These are phyloP conservation scores for Trametes meyenii DNA, from an alignment of 768 basidiomycete genomes.

Conservation along the genomic window DNA sequence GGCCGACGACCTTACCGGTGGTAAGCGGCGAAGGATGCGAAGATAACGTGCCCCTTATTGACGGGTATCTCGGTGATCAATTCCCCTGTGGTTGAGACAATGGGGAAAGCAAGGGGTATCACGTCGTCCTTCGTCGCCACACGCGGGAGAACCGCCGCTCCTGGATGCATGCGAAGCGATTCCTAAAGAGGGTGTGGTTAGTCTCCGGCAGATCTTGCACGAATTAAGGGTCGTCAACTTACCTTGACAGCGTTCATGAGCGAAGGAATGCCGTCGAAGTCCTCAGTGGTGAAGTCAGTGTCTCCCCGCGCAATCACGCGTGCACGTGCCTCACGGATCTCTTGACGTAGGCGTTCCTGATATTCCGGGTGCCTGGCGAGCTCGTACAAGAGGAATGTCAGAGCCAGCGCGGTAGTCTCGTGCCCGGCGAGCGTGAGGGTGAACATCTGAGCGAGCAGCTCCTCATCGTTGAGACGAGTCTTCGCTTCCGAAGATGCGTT, in stretches of 20 bases:
- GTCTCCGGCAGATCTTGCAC: not conserved
- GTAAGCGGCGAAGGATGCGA: slow-evolving; percentile 3
- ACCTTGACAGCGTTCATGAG: slow-evolving; percentile 22
- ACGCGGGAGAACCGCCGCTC: slow-evolving; percentile 23
- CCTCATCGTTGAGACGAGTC: slow-evolving; percentile 13
- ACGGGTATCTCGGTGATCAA: slow-evolving; percentile 11
- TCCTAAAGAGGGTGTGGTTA: slow-evolving; percentile 12
- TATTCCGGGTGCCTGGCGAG: slow-evolving; percentile 16
- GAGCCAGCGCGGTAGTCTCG: slow-evolving; percentile 21
- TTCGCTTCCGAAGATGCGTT: slow-evolving; percentile 22
- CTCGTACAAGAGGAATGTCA: slow-evolving; percentile 20
- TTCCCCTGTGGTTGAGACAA: not conserved
- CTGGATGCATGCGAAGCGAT: slow-evolving; percentile 28
- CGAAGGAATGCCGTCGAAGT: slow-evolving; percentile 5
- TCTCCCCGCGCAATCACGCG: slow-evolving; percentile 2
- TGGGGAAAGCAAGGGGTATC: slow-evolving; percentile 25
- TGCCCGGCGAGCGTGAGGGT: slow-evolving; percentile 20
- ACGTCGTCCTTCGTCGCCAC: slow-evolving; percentile 28
- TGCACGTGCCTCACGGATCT: slow-evolving; percentile 10
- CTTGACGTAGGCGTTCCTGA: slow-evolving; percentile 20
- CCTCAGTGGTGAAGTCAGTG: slow-evolving; percentile 21
- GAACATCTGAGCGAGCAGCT: slow-evolving; percentile 26
- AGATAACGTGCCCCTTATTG: slow-evolving; percentile 1
- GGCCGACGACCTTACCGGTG: slow-evolving; percentile 7
- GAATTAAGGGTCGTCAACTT: too few relatives aligned